Base-by-base conservation (phyloP, 1,284 basidiomycete genomes). In the Phaffia rhodozyma region DNA sequence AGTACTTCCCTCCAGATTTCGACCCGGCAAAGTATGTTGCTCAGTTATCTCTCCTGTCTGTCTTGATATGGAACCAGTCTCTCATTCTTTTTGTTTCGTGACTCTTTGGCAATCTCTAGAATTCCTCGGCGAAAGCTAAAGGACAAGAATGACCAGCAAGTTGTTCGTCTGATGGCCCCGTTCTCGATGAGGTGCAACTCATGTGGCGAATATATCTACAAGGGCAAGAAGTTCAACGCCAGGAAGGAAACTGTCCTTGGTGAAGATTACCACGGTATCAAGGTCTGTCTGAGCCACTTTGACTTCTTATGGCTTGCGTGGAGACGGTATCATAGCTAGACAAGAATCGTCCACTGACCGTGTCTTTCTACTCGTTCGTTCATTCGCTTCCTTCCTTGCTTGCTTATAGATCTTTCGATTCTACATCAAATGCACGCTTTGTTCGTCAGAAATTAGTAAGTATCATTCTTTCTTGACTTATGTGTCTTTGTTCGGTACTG, bases 161-260 rank as follows among this genome's bases (percentile, higher is more conserved):
- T 92, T 63, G 92, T 98, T 67, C 89, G 93, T 81, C 83, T 99
- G 56, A 98, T 98, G 94, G 93, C 96, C 6, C 94, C 94, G 0
- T 99, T 96, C 76, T 93, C 90, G 20, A 99, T 99, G 94, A 84
- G 89, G 71, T 93, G 90, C 73, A 91, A 88, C 72, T 88, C 89
- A 16, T 98, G 94, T 71, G 94, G 93, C 63, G 96, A 98, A 76
- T 98, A 97, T 74, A 89, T 97, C 67, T 93, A 92, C 80, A 86
- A 72, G 74, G 96, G 94, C 55, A 97, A 97, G 79, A 99, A 98
- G 77, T 98, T 99, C 80, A 98, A 99, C 71, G 96, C 96, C 1
- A 83, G 94, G 59, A 98, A 99, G 74, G 96, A 98, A 79, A 96
- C 92, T 0, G 96, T 96, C 20, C 85, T 91, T 7, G 91, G 90